These are phyloP conservation scores for Colletotrichum sp. DNA, from an alignment of 2,329 filamentous ascomycete genomes.

Conservation along the genomic window DNA sequence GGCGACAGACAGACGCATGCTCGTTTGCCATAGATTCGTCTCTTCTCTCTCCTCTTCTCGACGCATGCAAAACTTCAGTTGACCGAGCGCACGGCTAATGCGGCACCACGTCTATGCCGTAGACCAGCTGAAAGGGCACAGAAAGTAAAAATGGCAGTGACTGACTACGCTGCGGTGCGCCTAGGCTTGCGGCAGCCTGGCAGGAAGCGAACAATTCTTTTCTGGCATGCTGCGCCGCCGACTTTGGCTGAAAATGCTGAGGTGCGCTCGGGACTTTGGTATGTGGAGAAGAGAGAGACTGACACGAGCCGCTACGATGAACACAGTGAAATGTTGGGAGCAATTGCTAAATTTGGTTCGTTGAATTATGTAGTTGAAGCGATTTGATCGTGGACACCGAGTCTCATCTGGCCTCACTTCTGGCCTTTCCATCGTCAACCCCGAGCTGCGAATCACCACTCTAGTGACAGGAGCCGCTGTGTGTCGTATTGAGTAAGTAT, in stretches of 20 bases:
- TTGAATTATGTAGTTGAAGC: neutral
- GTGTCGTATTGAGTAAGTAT: neutral
- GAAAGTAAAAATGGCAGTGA: neutral
- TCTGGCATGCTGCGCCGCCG: neutral
- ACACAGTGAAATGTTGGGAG: neutral
- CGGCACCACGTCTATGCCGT: neutral
- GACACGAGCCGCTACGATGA: neutral
- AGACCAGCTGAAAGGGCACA: neutral
- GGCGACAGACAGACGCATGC: neutral
- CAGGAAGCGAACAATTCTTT: neutral
- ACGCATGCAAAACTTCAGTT: neutral
- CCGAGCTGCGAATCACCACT: neutral
- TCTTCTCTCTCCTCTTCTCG: neutral
- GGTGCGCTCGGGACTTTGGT: neutral
- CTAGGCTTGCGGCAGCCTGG: neutral
- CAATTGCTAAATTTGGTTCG: neutral
- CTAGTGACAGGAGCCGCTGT: neutral
- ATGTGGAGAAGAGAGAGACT: neutral
- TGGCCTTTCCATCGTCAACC: neutral
- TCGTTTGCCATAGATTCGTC: neutral
- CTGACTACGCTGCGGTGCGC: neutral
- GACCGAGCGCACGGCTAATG: constrained; percentile 4
- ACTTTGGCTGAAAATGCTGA: neutral
- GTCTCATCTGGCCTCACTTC: neutral
- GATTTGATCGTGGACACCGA: neutral